Evolutionary conservation across 2,329 filamentous ascomycete species (phyloP).

Genomic region (Ophiostoma montium): DNA sequence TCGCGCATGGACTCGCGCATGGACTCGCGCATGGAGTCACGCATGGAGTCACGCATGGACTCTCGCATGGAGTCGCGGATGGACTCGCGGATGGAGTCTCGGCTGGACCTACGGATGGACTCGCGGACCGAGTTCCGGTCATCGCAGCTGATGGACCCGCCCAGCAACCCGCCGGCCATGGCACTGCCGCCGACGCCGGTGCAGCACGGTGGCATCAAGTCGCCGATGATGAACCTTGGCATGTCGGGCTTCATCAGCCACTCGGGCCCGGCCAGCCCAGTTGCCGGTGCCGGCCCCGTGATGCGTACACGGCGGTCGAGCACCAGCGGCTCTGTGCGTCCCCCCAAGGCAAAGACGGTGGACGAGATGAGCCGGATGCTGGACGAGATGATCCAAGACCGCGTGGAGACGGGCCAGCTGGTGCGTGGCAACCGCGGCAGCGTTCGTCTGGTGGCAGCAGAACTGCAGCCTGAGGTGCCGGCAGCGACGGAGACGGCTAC

Average conservation of each 20-base stretch:
- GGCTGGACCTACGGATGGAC: constrained; percentile 25
- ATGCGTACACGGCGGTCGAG: constrained; percentile 3
- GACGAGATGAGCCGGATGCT: constrained; percentile 90
- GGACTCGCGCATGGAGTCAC: constrained; percentile 22
- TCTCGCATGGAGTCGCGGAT: constrained; percentile 15
- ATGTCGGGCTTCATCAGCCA: neutral
- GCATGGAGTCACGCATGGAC: constrained; percentile 22
- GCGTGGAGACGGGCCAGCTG: constrained; percentile 62
- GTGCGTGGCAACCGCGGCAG: constrained; percentile 54
- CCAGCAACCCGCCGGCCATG: constrained; percentile 16
- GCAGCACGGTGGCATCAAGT: constrained; percentile 1
- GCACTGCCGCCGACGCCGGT: constrained; percentile 13
- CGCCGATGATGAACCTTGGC: neutral
- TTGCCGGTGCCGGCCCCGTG: neutral
- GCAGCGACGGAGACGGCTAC: constrained; percentile 1
- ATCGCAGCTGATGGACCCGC: constrained; percentile 21
- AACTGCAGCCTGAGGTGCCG: constrained; percentile 23
- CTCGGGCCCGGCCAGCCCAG: neutral
- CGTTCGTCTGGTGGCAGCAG: constrained; percentile 34
- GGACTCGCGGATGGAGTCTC: constrained; percentile 9
- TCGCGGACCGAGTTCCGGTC: constrained; percentile 19
- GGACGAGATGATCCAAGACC: constrained; percentile 91
- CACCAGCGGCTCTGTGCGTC: constrained; percentile 22
- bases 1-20: constrained; percentile 9
- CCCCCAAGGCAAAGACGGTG: constrained; percentile 52